Conservation (phyloP, 2,329 filamentous ascomycete species). For the Alternaria ethzedia region DNA sequence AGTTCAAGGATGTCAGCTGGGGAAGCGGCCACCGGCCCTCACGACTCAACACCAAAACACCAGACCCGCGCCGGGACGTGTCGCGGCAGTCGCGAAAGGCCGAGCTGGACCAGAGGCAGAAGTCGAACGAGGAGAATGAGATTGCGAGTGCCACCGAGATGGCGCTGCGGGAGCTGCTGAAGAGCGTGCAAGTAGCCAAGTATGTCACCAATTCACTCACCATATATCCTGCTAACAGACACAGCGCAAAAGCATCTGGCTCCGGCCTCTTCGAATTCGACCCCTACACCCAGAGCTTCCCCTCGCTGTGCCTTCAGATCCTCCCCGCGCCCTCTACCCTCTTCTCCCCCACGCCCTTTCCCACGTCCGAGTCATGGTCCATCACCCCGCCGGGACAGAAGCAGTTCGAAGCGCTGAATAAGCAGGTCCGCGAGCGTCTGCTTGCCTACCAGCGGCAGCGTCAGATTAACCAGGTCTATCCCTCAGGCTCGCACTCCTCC, state of each 20-base stretch:
- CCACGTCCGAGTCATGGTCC: constrained; percentile 81
- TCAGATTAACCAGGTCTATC: constrained; percentile 45
- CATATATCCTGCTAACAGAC: background rate
- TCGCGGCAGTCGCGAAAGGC: constrained; percentile 56
- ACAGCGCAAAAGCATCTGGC: constrained; percentile 54
- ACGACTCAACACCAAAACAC: constrained; percentile 54
- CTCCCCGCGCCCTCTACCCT: constrained; percentile 81
- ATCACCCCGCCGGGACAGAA: constrained; percentile 74
- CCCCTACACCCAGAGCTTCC: constrained; percentile 83
- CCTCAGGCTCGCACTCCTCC: constrained; percentile 31
- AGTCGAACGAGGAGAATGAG: constrained; percentile 73
- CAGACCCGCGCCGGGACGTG: constrained; percentile 46
- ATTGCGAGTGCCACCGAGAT: constrained; percentile 84
- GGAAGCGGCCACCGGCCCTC: constrained; percentile 75
- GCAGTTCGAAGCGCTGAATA: constrained; percentile 74
- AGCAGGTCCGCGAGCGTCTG: constrained; percentile 72
- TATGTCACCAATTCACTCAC: constrained; percentile 46
- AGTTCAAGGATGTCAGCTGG: constrained; percentile 72
- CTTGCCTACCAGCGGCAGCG: constrained; percentile 43
- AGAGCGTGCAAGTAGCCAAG: constrained; percentile 83
- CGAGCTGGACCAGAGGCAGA: constrained; percentile 68
- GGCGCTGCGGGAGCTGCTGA: constrained; percentile 81
- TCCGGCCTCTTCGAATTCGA: constrained; percentile 75
- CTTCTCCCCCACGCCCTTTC: constrained; percentile 79
- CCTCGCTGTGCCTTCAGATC: constrained; percentile 80